Conservation (phyloP, 768 basidiomycete species). For the Mycena polygramma region DNA sequence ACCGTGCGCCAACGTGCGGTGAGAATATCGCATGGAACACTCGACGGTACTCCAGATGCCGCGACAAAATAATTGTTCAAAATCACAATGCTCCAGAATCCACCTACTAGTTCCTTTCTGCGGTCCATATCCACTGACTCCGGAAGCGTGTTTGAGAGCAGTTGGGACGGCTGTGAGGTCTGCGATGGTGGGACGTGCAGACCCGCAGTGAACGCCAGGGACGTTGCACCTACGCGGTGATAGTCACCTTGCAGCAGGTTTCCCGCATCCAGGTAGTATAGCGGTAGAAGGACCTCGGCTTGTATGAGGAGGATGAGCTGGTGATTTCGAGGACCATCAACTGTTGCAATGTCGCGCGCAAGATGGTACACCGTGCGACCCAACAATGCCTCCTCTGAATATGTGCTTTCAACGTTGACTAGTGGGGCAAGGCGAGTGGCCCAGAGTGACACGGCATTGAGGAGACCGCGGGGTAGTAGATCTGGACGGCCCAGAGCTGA, state of each 20-base stretch:
- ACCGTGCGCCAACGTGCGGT: slow-evolving; percentile 21
- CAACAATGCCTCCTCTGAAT: slow-evolving; percentile 11
- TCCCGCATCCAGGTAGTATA: slow-evolving; percentile 24
- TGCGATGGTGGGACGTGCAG: slow-evolving; percentile 6
- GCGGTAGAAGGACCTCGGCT: slow-evolving; percentile 20
- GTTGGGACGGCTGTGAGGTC: not conserved
- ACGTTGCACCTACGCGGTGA: slow-evolving; percentile 24
- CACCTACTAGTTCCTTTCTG: slow-evolving; percentile 3
- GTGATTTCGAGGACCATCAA: not conserved
- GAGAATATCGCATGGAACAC: slow-evolving; percentile 16
- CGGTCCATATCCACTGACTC: not conserved
- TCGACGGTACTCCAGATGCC: slow-evolving; percentile 16
- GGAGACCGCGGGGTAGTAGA: not conserved
- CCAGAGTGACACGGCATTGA: slow-evolving; percentile 26
- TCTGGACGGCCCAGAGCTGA: not conserved
- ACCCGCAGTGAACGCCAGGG: slow-evolving; percentile 17
- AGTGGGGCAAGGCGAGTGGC: slow-evolving; percentile 10
- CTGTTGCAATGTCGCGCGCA: not conserved
- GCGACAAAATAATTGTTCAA: slow-evolving; percentile 33
- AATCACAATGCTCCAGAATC: slow-evolving; percentile 31
- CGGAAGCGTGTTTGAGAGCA: not conserved
- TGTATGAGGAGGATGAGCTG: slow-evolving; percentile 15
- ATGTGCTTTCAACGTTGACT: not conserved
- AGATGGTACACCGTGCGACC: not conserved
- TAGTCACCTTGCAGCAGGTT: slow-evolving; percentile 5